Evolutionary conservation across 306 rosid genomes (phyloP), one percentile per base, ranked within the genome.

Genomic region (Sechiopsis laciniata): DNA sequence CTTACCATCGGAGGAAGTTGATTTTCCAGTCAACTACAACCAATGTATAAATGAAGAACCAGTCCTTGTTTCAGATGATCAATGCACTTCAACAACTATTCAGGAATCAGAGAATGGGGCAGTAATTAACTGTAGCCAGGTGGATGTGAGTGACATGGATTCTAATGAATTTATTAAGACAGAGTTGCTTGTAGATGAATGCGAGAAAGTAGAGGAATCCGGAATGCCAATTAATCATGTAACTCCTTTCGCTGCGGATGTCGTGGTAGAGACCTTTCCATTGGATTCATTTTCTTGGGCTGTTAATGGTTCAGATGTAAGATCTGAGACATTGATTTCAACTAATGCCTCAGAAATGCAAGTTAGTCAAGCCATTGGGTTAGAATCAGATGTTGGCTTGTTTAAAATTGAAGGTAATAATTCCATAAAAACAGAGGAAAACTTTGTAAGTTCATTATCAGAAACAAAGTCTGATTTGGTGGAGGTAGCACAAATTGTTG

Each of bases 261-360:
- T 35, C 63, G 72, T 78, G 55, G 92, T 95, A 56, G 97, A 91
- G 86, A 88, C 92, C 75, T 89, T 89, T 74, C 95, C 99, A 59
- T 59, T 87, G 76, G 85, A 77, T 62, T 75, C 83, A n/a, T 67
- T 64, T 80, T 59, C 78, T n/a, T 58, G 73, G 71, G 73, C 78
- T 61, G 29, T 60, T 14, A 66, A 77, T 48, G 75, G 71, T 75
- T 78, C 64, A 74, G 87, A 78, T 22, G 79, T 72, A 71, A 77
- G 68, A 35, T 77, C 74, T 13, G 85, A 46, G 66, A 85, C 74
- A 79, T 69, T 60, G 76, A 77, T 37, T 52, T 79, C 79, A 75
- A 73, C 24, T 52, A 53, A 32, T 74, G 62, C 85, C 74, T 50
- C 64, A 4, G 82, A 80, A 65, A 77, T 75, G 72, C 56, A 74